Evolutionary conservation across 805 yeast species (phyloP), one percentile per base, ranked within the genome.

Genomic region (Candida koratica): DNA sequence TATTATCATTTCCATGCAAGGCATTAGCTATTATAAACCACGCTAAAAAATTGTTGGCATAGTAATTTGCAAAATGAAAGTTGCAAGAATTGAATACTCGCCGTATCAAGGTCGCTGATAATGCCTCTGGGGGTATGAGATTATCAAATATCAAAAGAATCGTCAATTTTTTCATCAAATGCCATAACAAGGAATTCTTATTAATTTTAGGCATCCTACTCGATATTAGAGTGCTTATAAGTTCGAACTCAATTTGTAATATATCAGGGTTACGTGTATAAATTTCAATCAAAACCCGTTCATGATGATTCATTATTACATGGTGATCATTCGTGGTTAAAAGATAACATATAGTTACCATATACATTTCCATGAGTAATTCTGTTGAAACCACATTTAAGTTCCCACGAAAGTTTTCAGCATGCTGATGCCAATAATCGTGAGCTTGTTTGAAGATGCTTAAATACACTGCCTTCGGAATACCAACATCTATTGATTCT

Each of bases 101-200:
- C 14, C n/a, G n/a, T 34, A 34, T 7, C 17, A 39, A 23, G 14
- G 27, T 20, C 6, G 18, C 3, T n/a, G 19, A 28, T 4, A 24
- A 25, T 14, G 12, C 6, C 10, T 10, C 12, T 10, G 14, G 10
- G 6, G 14, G 16, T 5, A 18, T 25, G 25, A 14, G 6, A 12
- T 25, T 25, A 6, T 20, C 27, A 6, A 36, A n/a, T 1, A 32
- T 25, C 24, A 39, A 17, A 6, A 36, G 4, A 5, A 41, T 18
- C 6, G 29, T 25, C 18, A 58, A 35, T 39, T 54, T 55, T 39
- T 55, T 59, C 32, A 64, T 40, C 47, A 58, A 52, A 22, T 39
- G 46, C 70, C 69, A 67, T 7, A 67, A 48, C 10, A 61, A 47
- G 5, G 69, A 54, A 43, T 67, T 64, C 43, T 67, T 67, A 47